Base-by-base conservation (phyloP, 163 green algal species). In the Scenedesmus sp. region DNA sequence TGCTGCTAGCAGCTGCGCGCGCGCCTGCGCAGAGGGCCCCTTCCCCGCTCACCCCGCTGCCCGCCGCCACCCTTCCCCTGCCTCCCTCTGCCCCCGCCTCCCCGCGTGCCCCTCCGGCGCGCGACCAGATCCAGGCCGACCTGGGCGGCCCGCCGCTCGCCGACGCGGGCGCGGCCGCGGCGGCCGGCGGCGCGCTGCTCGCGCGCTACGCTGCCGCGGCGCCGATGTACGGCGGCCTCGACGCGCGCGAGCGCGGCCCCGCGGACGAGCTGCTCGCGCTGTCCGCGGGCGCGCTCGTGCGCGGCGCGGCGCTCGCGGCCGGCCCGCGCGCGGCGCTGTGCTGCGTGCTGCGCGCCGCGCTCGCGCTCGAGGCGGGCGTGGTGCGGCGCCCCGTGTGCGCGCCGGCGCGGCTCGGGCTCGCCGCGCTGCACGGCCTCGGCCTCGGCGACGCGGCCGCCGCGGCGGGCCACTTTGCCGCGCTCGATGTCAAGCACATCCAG, bases 401-500 rank as follows among this genome's bases (percentile, higher is more conserved):
- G 11, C 77, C 82, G 15, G 45, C 88, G 31, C 63, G 87, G 24
- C 74, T 92, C 24, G 70, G 67, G 3, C 76, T 86, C 28, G 72
- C 73, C 2, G 83, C 58, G 1, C 72, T 92, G 18, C 87, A 88
- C 67, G 74, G 64, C 31, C 70, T 95, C 47, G n/a, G n/a, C n/a
- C 63, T 93, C 48, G 88, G 80, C 3, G 84, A 82, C 4, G 81
- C 89, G 0, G 28, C 22, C 1, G 56, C 42, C 0, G 80, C 84
- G 4, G 31, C 53, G 2, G 48, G 67, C n/a, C 83, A 88, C 48
- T 84, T 87, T 22, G 67, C 73, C 64, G 63, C 53, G 1, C 80
- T 96, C n/a, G 91, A 95, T 71, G 85, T 94, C 56, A 97, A 96
- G 81, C 75, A 90, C 82, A 91, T 96, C 33, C 87, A 94, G 71